Evolutionary conservation across 2,329 filamentous ascomycete genomes (phyloP).

Genomic region (Xylariaceae sp.): DNA sequence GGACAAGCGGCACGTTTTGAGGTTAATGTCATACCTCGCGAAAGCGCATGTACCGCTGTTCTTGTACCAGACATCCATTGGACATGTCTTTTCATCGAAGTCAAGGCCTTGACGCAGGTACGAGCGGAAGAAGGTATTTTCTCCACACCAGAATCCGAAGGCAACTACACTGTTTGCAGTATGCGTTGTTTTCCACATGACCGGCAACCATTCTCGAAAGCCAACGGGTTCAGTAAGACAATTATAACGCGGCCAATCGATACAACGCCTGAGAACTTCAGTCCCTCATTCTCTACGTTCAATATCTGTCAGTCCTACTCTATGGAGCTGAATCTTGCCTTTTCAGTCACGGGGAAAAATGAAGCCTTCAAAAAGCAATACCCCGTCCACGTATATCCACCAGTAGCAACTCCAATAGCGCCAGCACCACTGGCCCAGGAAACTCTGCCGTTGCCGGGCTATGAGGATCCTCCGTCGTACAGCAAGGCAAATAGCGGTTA

Average conservation of each 20-base stretch:
- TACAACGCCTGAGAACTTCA: background rate
- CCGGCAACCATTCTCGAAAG: constrained; percentile 8
- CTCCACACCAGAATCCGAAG: background rate
- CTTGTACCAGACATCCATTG: constrained; percentile 11
- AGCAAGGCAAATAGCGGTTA: background rate
- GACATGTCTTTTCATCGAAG: constrained; percentile 4
- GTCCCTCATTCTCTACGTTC: constrained; percentile 9
- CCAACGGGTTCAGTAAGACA: constrained; percentile 8
- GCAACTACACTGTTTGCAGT: background rate
- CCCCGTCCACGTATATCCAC: constrained; percentile 4
- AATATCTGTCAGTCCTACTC: constrained; percentile 8
- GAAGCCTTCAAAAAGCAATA: constrained; percentile 3
- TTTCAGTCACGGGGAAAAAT: constrained; percentile 4
- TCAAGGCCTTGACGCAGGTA: constrained; percentile 5
- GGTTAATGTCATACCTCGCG: constrained; percentile 9
- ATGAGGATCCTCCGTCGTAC: constrained; percentile 12
- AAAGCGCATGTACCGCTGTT: constrained; percentile 6
- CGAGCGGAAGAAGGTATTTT: constrained; percentile 3
- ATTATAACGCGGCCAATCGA: constrained; percentile 2
- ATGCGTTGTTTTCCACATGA: background rate
- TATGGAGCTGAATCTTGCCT: constrained; percentile 5
- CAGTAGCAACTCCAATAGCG: background rate
- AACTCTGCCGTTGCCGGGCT: constrained; percentile 2
- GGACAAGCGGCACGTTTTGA: constrained; percentile 8
- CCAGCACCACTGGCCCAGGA: background rate